Percentiles rank a stretch among this genome's conserved stretches.
phyloP scores from a whole-genome alignment of 306 rosid species.

The Vigna angularis region DNA sequence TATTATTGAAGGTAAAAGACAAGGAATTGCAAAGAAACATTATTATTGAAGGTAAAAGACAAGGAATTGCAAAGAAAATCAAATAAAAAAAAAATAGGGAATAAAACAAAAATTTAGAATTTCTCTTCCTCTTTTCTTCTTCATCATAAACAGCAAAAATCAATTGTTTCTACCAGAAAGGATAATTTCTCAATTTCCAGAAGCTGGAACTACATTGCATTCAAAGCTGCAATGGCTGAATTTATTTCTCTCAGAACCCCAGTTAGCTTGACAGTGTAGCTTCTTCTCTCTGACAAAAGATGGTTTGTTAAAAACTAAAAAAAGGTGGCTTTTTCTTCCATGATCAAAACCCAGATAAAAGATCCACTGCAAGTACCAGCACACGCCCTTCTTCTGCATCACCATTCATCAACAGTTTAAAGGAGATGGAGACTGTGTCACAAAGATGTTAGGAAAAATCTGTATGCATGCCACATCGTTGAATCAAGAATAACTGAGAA shows the following conservation, averaged over 20 bases:
- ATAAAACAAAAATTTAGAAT: not conserved
- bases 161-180: not conserved
- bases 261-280: not conserved
- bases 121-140: not conserved
- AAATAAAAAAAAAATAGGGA: not conserved
- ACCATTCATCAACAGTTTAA: not conserved
- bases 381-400: not conserved
- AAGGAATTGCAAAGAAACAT: not conserved
- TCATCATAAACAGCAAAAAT: not conserved
- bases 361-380: not conserved
- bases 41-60: not conserved
- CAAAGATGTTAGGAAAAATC: slow-evolving; percentile 11
- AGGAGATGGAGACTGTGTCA: not conserved
- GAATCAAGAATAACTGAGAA: not conserved
- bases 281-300: not conserved
- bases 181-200: slow-evolving; percentile 1
- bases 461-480: not conserved
- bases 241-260: not conserved
- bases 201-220: not conserved
- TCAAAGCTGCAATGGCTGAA: not conserved
- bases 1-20: not conserved
- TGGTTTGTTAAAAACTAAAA: slow-evolving; percentile 6
- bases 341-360: not conserved
- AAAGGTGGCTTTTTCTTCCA: not conserved
- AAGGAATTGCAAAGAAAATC: not conserved